Evolutionary conservation across 2,329 filamentous ascomycete genomes (phyloP), one percentile per base, ranked within the genome.

Genomic region (Setomelanomma holmii): DNA sequence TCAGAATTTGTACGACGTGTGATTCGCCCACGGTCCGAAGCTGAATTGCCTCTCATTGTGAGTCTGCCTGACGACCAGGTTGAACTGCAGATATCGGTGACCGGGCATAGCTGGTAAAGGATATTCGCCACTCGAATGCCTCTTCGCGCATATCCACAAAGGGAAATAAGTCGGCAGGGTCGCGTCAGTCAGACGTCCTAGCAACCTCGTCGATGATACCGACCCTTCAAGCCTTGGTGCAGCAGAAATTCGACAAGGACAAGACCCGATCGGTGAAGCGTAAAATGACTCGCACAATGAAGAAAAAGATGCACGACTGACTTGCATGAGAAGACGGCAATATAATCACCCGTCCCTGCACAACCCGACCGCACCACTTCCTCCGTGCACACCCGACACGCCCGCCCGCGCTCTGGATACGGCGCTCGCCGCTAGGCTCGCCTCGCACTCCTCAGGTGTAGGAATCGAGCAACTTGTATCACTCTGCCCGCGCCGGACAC

Each of bases 401-500:
- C 3, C 27, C 3, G 14, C 27, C 27, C 27, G 14, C 10, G 3
- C 27, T 30, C 27, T 30, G 5, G 14, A 30, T n/a, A 14, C 24
- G 27, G 27, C 27, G 14, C 27, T n/a, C n/a, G n/a, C n/a, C n/a
- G n/a, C n/a, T n/a, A n/a, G n/a, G n/a, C 27, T 30, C 27, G 27
- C 27, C 27, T 8, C 27, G 27, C 3, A 30, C 27, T 30, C 14
- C 27, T 44, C 27, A 44, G 27, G 41, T 44, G 27, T 44, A 44
- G 41, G 27, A 19, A 44, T 44, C 41, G 41, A 44, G 41, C 35
- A 44, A 44, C 19, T 22, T 24, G 41, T 42, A 33, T 23, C 40
- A 42, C 40, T 30, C 27, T 8, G 20, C 21, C 21, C 23, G 23
- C 40, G 10, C 3, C 4, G 7, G 24, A 3, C 11, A 16, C 12